Evolutionary conservation across 202 grass and related monocot species (phyloP).

Genomic region (Schoenoplectus tabernaemontani): DNA sequence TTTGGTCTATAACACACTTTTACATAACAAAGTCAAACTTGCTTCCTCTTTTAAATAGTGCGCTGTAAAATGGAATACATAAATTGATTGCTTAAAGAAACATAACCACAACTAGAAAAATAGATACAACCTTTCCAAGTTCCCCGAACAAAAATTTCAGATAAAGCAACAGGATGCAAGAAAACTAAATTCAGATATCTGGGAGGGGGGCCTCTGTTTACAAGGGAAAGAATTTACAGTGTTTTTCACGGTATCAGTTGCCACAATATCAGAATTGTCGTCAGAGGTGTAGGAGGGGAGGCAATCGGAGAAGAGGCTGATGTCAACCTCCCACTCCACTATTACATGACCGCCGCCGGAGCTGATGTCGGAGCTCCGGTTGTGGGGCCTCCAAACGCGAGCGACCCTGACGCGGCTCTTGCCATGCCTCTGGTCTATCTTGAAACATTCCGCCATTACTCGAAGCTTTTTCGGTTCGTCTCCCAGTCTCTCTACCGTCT

Average conservation of each 20-base stretch:
- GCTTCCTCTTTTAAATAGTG: not conserved
- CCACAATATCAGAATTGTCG: constrained; percentile 84
- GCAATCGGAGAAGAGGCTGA: constrained; percentile 76
- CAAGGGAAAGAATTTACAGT: constrained; percentile 27
- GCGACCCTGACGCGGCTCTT: constrained; percentile 81
- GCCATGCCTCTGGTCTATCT: constrained; percentile 73
- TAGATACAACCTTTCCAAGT: no score
- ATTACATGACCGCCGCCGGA: constrained; percentile 36
- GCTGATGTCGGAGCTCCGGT: no score
- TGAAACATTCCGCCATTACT: constrained; percentile 52
- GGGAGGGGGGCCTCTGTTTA: no score
- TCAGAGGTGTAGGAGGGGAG: constrained; percentile 74
- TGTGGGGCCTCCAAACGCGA: constrained; percentile 58
- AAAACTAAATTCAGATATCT: not conserved
- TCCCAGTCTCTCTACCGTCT: not conserved
- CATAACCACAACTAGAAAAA: not conserved
- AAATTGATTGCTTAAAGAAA: no score
- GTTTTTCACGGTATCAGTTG: constrained; percentile 94
- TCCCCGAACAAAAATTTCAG: not conserved
- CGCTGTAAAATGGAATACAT: no score
- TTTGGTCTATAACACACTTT: not conserved
- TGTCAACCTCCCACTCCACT: constrained; percentile 72
- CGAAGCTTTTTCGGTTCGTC: not conserved
- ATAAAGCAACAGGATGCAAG: not conserved
- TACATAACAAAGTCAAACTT: not conserved